Evolutionary conservation across 2,329 filamentous ascomycete species (phyloP).

Genomic region (Meredithiella fracta): DNA sequence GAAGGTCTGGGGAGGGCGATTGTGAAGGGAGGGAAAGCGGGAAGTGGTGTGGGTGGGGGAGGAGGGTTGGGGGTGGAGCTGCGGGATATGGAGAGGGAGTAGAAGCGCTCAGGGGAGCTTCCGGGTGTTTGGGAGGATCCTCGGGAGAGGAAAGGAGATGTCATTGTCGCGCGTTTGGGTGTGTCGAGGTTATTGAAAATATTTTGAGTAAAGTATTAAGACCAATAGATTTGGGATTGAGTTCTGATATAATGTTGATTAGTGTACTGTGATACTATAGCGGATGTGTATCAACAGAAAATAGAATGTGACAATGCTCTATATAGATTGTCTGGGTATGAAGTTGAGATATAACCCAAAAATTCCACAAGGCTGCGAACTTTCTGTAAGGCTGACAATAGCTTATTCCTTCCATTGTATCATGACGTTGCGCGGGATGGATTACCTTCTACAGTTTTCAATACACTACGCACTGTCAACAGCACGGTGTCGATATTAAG

Average conservation of each 20-base stretch:
- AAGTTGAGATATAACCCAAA: not conserved
- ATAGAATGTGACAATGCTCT: not conserved
- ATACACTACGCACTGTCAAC: too few species aligned
- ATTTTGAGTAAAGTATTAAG: too few species aligned
- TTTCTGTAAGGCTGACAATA: constrained; percentile 10
- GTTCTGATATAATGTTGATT: too few species aligned
- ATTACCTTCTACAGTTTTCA: not conserved
- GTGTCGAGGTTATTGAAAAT: too few species aligned
- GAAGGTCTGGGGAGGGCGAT: constrained; percentile 31
- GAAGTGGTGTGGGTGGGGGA: constrained; percentile 21
- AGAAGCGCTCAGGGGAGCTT: constrained; percentile 22
- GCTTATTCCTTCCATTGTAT: not conserved
- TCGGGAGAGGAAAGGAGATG: constrained; percentile 21
- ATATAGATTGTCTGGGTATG: not conserved
- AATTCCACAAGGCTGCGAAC: constrained; percentile 4
- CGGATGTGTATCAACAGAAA: too few species aligned
- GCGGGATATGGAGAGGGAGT: constrained; percentile 24
- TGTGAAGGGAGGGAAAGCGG: constrained; percentile 19
- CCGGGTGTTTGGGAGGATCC: constrained; percentile 20
- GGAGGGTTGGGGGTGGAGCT: constrained; percentile 22
- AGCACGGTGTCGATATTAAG: too few species aligned
- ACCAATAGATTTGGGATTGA: too few species aligned
- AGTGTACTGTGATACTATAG: too few species aligned
- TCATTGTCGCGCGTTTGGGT: too few species aligned
- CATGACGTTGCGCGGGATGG: not conserved